A percentile compares a stretch with the other conserved stretches of the same genome.
phyloP scores from a whole-genome alignment of 1,284 basidiomycete species.

The Rhodotorula glutinis region DNA sequence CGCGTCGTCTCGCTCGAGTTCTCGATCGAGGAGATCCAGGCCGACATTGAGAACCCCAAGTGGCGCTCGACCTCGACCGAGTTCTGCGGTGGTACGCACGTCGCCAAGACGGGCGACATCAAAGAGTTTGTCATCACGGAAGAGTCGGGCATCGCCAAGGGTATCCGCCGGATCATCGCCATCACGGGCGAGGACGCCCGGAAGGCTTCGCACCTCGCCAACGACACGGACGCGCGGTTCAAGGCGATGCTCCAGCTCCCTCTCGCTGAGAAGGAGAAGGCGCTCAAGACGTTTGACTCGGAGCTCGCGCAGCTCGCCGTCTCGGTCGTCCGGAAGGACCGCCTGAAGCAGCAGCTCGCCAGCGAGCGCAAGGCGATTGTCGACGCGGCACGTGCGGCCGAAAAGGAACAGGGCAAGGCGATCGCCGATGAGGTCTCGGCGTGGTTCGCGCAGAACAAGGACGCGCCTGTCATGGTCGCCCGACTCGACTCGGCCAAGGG shows the following conservation, averaged over 20 bases:
- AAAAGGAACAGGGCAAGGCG: conserved; percentile 72
- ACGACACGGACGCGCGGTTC: conserved; percentile 64
- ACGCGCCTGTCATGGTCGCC: conserved; percentile 66
- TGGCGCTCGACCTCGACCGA: conserved; percentile 90
- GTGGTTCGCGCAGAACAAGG: conserved; percentile 73
- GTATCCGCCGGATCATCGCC: conserved; percentile 88
- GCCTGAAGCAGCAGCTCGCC: conserved; percentile 71
- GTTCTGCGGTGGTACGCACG: conserved; percentile 99
- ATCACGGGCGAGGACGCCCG: conserved; percentile 92
- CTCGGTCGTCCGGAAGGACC: conserved; percentile 75
- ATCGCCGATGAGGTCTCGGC: conserved; percentile 68
- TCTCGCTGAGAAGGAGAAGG: conserved; percentile 81
- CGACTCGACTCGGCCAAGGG: conserved; percentile 66
- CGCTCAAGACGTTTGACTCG: conserved; percentile 73
- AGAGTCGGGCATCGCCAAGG: conserved; percentile 96
- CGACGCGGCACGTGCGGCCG: conserved; percentile 77
- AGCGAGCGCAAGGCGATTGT: conserved; percentile 77
- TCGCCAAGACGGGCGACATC: conserved; percentile 91
- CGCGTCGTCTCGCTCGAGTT: conserved; percentile 88
- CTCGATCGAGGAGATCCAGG: conserved; percentile 77
- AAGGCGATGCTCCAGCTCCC: conserved; percentile 62
- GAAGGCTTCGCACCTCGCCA: conserved; percentile 69
- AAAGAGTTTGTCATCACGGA: conserved; percentile 91
- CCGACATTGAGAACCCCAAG: conserved; percentile 80
- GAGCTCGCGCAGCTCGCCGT: conserved; percentile 89